These are phyloP conservation scores for Diaporthe batatas DNA, from an alignment of 2,329 filamentous ascomycete species.

Conservation along the genomic window DNA sequence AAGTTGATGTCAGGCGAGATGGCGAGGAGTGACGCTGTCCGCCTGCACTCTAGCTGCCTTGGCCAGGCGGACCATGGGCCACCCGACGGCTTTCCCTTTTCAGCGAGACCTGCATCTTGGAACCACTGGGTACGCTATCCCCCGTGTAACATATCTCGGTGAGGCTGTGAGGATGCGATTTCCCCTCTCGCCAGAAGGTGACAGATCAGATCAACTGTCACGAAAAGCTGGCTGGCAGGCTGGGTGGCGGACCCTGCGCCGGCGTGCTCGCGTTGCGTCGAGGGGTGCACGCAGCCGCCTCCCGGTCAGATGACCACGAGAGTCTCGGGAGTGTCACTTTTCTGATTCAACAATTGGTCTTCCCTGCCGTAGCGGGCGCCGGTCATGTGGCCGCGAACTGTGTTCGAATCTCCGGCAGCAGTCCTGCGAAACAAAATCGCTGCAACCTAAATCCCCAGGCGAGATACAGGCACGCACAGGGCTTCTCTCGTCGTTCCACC, in stretches of 20 bases:
- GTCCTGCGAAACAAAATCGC: slow-evolving; percentile 22
- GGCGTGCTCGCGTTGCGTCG: slow-evolving; percentile 26
- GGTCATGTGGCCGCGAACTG: slow-evolving; percentile 29
- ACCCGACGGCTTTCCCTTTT: slow-evolving; percentile 20
- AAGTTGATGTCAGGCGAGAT: slow-evolving; percentile 18
- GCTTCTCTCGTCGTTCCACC: slow-evolving; percentile 26
- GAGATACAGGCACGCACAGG: slow-evolving; percentile 13
- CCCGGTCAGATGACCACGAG: slow-evolving; percentile 21
- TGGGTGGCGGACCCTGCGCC: slow-evolving; percentile 19
- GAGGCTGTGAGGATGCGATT: slow-evolving; percentile 19
- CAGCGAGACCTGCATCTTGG: slow-evolving; percentile 33
- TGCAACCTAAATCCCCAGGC: neutral
- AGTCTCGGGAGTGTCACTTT: slow-evolving; percentile 1
- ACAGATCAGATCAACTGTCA: slow-evolving; percentile 39
- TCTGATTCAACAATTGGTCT: slow-evolving; percentile 23
- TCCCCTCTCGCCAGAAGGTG: slow-evolving; percentile 8
- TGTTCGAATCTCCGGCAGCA: slow-evolving; percentile 15
- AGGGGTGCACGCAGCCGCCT: slow-evolving; percentile 25
- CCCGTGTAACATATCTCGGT: slow-evolving; percentile 30
- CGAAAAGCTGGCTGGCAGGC: slow-evolving; percentile 23
- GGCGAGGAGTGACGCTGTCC: slow-evolving; percentile 9
- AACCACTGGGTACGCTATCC: slow-evolving; percentile 29
- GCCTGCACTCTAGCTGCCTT: slow-evolving; percentile 2
- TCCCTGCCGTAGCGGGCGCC: neutral
- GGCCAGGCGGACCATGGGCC: neutral